phyloP scores from a whole-genome alignment of 2,329 filamentous ascomycete genomes.

The Fusarium cicatricum region DNA sequence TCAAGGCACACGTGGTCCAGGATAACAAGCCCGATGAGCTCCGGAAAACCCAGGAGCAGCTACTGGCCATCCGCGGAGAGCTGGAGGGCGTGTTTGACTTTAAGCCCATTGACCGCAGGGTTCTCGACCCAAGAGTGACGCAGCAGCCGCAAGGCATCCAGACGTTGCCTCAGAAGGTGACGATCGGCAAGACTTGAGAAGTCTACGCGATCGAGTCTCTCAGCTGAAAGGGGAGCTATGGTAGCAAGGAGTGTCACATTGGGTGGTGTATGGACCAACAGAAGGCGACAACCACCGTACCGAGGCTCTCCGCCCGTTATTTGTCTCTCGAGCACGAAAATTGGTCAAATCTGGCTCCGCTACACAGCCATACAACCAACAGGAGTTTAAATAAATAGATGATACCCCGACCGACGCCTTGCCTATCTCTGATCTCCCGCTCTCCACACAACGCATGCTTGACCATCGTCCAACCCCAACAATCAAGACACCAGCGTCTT shows the following conservation, averaged over 20 bases:
- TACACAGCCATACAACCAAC: too few relatives aligned
- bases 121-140: conserved; percentile 60
- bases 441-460: not conserved
- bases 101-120: conserved; percentile 59
- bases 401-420: conserved; percentile 21
- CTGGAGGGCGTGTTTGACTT: conserved; percentile 64
- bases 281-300: too few relatives aligned
- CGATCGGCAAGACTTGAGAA: conserved; percentile 43
- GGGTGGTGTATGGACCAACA: too few relatives aligned
- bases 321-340: too few relatives aligned
- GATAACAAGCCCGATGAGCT: conserved; percentile 67
- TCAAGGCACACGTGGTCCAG: conserved; percentile 62
- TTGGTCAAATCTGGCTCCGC: not conserved
- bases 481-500: too few relatives aligned
- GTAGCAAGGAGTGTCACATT: too few relatives aligned
- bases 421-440: not conserved
- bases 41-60: conserved; percentile 60
- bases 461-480: too few relatives aligned
- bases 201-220: not conserved
- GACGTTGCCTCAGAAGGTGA: conserved; percentile 50
- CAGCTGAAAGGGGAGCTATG: too few relatives aligned
- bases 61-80: conserved; percentile 56
- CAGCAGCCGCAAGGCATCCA: conserved; percentile 50
- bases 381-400: conserved; percentile 8
- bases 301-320: too few relatives aligned